These are phyloP conservation scores for Fusarium subtropicale DNA, from an alignment of 2,329 filamentous ascomycete species.

Conservation along the genomic window DNA sequence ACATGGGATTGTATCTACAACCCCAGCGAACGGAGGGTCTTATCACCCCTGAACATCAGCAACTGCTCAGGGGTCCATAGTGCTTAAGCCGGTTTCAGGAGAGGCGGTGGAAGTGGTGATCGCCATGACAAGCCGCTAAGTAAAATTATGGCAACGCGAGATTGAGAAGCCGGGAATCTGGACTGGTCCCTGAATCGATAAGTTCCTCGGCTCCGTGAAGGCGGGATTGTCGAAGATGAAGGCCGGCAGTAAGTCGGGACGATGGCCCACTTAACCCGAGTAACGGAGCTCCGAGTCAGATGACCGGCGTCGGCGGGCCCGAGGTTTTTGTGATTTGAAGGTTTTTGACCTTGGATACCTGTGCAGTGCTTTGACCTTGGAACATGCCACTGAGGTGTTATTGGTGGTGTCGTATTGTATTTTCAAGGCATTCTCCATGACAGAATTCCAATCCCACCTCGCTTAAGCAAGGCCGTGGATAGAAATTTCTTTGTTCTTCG, in stretches of 20 bases:
- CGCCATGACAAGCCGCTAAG: conserved; percentile 18
- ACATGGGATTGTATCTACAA: background rate
- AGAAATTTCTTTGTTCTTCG: conserved; percentile 6
- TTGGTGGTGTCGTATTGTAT: background rate
- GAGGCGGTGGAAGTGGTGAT: conserved; percentile 28
- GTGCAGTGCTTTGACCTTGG: background rate
- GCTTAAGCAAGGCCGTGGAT: background rate
- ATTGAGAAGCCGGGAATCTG: conserved; percentile 1
- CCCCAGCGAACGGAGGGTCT: conserved; percentile 1
- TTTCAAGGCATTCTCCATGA: background rate
- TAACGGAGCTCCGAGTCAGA: background rate
- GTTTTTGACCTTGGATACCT: background rate
- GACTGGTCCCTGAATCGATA: conserved; percentile 1
- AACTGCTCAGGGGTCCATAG: conserved; percentile 16
- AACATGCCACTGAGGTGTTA: background rate
- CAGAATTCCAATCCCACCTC: background rate
- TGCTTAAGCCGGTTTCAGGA: conserved; percentile 31
- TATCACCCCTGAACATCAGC: conserved; percentile 13
- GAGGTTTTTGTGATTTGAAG: background rate
- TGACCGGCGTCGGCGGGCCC: background rate
- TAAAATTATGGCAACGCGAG: background rate
- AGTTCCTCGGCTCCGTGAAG: conserved; percentile 1
- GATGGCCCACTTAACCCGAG: conserved; percentile 13
- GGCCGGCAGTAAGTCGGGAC: background rate
- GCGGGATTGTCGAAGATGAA: background rate